Conservation (phyloP, 2,329 filamentous ascomycete genomes). For the Epichloe festucae region DNA sequence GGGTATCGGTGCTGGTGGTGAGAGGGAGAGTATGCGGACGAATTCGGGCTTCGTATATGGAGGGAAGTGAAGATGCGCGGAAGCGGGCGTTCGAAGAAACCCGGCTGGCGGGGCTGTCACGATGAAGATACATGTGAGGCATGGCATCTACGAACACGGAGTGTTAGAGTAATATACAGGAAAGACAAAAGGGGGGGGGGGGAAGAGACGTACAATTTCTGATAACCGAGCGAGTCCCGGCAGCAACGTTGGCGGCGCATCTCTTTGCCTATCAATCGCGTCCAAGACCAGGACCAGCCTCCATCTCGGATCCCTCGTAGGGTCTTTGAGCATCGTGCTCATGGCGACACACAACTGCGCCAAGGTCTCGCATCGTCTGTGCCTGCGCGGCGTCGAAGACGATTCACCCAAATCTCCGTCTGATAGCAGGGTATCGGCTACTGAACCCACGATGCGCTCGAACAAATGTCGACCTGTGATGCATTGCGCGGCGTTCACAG, state of each 20-base stretch:
- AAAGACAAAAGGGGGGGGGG: background rate
- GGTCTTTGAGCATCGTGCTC: slow-evolving; percentile 44
- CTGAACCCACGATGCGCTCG: slow-evolving; percentile 52
- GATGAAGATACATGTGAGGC: slow-evolving; percentile 64
- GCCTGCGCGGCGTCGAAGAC: background rate
- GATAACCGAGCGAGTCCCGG: slow-evolving; percentile 71
- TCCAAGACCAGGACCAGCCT: slow-evolving; percentile 80
- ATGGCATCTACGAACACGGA: slow-evolving; percentile 49
- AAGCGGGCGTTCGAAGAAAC: slow-evolving; percentile 55
- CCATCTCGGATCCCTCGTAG: slow-evolving; percentile 22
- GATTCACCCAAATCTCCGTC: slow-evolving; percentile 14
- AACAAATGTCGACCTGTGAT: slow-evolving; percentile 67
- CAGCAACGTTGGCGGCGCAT: slow-evolving; percentile 65
- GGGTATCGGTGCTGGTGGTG: slow-evolving; percentile 28
- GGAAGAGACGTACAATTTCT: slow-evolving; percentile 49
- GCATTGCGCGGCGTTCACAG: slow-evolving; percentile 61
- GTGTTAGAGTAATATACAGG: background rate
- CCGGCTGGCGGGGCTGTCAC: slow-evolving; percentile 58
- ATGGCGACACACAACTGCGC: slow-evolving; percentile 65
- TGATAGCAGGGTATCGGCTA: slow-evolving; percentile 38
- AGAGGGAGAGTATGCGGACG: slow-evolving; percentile 58
- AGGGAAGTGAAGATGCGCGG: slow-evolving; percentile 70
- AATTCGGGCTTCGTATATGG: slow-evolving; percentile 73
- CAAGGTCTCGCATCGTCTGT: slow-evolving; percentile 61
- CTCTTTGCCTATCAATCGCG: slow-evolving; percentile 71